Conservation (phyloP, 192 early-diverging fungal genomes). For the Lobosporangium transversale region DNA sequence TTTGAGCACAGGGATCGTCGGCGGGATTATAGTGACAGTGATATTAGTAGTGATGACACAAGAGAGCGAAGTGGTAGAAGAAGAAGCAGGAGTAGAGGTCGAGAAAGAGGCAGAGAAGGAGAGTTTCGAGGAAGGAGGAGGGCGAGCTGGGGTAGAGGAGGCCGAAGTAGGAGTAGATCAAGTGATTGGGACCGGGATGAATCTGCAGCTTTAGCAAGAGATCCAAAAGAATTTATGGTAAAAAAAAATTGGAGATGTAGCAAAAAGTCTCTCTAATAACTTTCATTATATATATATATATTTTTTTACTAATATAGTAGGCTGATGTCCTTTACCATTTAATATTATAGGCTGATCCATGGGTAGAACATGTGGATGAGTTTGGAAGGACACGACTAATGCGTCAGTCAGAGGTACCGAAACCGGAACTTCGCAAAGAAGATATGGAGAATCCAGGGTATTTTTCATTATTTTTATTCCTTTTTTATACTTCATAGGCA, state of each 20-base stretch:
- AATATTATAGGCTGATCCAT: conserved; percentile 76
- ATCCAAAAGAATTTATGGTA: conserved; percentile 26
- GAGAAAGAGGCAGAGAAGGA: no score
- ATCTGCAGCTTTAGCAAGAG: conserved; percentile 16
- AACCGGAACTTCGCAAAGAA: conserved; percentile 12
- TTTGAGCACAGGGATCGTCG: conserved; percentile 60
- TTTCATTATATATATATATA: no score
- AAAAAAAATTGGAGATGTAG: no score
- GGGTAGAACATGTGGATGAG: conserved; percentile 79
- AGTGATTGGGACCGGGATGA: conserved; percentile 44
- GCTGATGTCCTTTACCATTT: no score
- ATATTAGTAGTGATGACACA: conserved; percentile 17
- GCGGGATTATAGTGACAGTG: conserved; percentile 6
- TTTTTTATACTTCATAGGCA: neutral
- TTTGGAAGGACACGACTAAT: conserved; percentile 77
- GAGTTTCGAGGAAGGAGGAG: conserved; percentile 6
- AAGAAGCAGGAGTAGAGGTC: conserved; percentile 20
- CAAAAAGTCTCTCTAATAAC: no score
- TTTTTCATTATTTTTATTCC: no score
- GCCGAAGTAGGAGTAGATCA: conserved; percentile 16
- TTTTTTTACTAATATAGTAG: no score
- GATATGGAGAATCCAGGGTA: conserved; percentile 13
- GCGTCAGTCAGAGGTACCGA: conserved; percentile 63
- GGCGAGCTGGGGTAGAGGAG: neutral
- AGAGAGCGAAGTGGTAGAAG: neutral